Percentiles rank a stretch among this genome's conserved stretches.
These are phyloP conservation scores for Halenospora varia DNA, from an alignment of 495 filamentous ascomycete genomes.

Conservation along the genomic window DNA sequence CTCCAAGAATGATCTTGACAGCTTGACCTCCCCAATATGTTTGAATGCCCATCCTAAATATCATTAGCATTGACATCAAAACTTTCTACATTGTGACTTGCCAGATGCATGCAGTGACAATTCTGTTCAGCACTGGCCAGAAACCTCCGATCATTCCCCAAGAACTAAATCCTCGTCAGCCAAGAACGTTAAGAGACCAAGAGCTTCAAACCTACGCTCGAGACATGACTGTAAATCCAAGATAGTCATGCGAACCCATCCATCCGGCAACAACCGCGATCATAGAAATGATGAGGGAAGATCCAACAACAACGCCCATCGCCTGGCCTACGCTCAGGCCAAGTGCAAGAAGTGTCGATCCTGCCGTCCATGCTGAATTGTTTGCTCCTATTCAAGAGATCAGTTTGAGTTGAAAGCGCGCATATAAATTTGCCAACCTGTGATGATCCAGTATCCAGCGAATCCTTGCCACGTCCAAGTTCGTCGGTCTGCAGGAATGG, in stretches of 20 bases:
- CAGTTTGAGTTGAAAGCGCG: no score
- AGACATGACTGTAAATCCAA: constrained; percentile 23
- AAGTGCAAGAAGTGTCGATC: constrained; percentile 18
- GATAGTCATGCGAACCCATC: constrained; percentile 21
- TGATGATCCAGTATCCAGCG: constrained; percentile 23
- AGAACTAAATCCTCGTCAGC: constrained; percentile 9
- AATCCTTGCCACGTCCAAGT: constrained; percentile 29
- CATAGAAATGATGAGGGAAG: constrained; percentile 16
- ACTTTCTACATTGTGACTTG: constrained; percentile 82
- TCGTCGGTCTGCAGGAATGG: constrained; percentile 29
- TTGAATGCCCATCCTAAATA: constrained; percentile 47
- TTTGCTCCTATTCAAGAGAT: constrained; percentile 2
- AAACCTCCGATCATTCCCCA: constrained; percentile 51
- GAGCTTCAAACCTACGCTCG: constrained; percentile 10
- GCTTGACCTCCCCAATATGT: constrained; percentile 51
- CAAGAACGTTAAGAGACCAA: not conserved
- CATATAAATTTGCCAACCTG: not conserved
- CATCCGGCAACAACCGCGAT: constrained; percentile 19
- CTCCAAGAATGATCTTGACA: constrained; percentile 28
- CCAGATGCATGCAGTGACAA: constrained; percentile 81
- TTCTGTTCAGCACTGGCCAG: constrained; percentile 88
- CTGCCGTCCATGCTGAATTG: constrained; percentile 21
- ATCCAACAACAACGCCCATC: constrained; percentile 20
- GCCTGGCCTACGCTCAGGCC: constrained; percentile 19
- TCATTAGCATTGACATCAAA: constrained; percentile 69